These are phyloP conservation scores for Cladophialophora bantiana DNA, from an alignment of 2,329 filamentous ascomycete species.

Conservation along the genomic window DNA sequence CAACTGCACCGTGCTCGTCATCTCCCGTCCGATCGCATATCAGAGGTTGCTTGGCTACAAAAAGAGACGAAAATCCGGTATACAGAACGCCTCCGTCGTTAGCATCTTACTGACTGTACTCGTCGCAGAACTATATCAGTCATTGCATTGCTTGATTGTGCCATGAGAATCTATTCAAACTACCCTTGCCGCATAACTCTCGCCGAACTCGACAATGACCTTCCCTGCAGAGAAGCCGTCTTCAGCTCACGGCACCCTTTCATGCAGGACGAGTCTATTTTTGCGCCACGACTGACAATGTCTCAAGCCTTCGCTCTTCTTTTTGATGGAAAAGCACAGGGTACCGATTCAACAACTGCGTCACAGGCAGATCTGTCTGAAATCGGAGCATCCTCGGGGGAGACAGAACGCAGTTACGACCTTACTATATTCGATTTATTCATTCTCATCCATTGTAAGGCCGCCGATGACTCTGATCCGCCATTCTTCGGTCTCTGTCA, in stretches of 20 bases:
- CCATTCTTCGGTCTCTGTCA: background rate
- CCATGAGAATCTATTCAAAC: conserved; percentile 55
- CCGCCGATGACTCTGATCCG: background rate
- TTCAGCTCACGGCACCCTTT: conserved; percentile 54
- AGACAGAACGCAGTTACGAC: conserved; percentile 29
- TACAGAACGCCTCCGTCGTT: conserved; percentile 9
- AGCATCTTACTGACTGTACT: background rate
- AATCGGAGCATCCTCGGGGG: conserved; percentile 11
- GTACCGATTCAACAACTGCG: conserved; percentile 17
- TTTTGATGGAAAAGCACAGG: conserved; percentile 39
- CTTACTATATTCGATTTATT: conserved; percentile 52
- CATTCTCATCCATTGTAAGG: conserved; percentile 52
- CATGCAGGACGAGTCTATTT: conserved; percentile 49
- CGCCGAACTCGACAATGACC: conserved; percentile 52
- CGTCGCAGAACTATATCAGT: conserved; percentile 48
- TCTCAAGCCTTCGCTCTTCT: conserved; percentile 52
- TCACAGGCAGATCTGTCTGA: conserved; percentile 10
- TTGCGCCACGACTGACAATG: conserved; percentile 47
- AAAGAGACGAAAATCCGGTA: conserved; percentile 55
- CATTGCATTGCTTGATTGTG: conserved; percentile 53
- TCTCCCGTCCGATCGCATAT: conserved; percentile 46
- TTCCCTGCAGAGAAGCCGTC: conserved; percentile 52
- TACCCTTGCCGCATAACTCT: conserved; percentile 52
- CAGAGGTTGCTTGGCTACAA: conserved; percentile 53
- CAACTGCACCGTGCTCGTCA: conserved; percentile 50